Conservation (phyloP, 768 basidiomycete genomes). For the Hypholoma fasciculare region DNA sequence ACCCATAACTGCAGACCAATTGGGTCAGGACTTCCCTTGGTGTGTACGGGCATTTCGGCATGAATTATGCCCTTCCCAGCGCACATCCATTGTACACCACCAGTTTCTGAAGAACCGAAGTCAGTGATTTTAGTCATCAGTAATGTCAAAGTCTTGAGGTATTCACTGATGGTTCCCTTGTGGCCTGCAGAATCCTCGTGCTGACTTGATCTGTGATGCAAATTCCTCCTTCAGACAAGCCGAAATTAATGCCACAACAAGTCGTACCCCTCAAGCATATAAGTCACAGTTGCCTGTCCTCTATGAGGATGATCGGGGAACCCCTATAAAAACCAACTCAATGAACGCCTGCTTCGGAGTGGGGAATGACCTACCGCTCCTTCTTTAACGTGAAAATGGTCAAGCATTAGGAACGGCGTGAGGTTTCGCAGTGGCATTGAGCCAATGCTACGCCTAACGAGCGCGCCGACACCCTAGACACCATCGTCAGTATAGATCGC, state of each 20-base stretch:
- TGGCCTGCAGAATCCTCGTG: constrained; percentile 95
- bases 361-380: constrained; percentile 57
- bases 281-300: constrained; percentile 87
- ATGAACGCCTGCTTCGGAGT: not conserved
- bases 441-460: constrained; percentile 87
- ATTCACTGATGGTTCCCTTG: constrained; percentile 60
- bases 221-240: not conserved
- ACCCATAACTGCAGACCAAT: constrained; percentile 88
- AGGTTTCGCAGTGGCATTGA: constrained; percentile 71
- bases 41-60: constrained; percentile 88
- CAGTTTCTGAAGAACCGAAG: constrained; percentile 41
- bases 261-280: constrained; percentile 79
- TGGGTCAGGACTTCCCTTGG: constrained; percentile 64
- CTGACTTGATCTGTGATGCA: constrained; percentile 49
- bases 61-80: constrained; percentile 81
- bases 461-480: constrained; percentile 72
- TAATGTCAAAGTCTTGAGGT: not conserved
- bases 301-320: constrained; percentile 95
- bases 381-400: constrained; percentile 72
- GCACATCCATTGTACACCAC: constrained; percentile 97
- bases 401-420: constrained; percentile 89
- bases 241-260: not conserved
- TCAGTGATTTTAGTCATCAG: not conserved
- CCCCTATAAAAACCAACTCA: constrained; percentile 41
- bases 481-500: not conserved